Base-by-base conservation (phyloP, 192 early-diverging fungal species). In the Gigaspora rosea region DNA sequence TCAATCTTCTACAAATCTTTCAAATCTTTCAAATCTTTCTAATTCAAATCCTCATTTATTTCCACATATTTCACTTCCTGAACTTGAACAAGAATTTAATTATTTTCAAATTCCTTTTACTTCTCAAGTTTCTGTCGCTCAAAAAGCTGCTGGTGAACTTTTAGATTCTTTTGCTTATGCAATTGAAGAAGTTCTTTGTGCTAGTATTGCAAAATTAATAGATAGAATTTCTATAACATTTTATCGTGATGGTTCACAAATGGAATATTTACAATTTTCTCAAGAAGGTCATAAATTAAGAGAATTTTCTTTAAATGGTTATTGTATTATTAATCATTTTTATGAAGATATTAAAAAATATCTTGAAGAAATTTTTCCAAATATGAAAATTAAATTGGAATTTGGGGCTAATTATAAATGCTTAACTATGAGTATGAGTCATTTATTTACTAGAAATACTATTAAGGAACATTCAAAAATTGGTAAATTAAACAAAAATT, bases 271-370 rank as follows among this genome's bases (percentile, higher is more conserved):
- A 27, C 8, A 50, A 50, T 13, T 18, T 27, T 12, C 13, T 12
- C 41, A 68, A 49, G 6, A 20, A 41, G 47, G 66, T 32, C 11
- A 16, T 65, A 75, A 63, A 61, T 64, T 75, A n/a, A 61, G 18
- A 27, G 61, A 75, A 50, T 75, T 63, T 51, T 50, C 46, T 36
- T 16, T 63, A 15, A 75, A 75, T 61, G 73, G 73, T 50, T 75
- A 75, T 51, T 75, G 73, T 50, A 75, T 75, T 27, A 49, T 75
- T 33, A 75, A 75, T 48, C 61, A 75, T 63, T 75, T 75, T 63
- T 75, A 50, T 50, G 73, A 75, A 51, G 73, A 75, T 64, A 63
- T 75, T 49, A 75, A 61, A 63, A 64, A 64, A 75, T 75, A 75
- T 63, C 48, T 75, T 32, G 73, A 64, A 63, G 63, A 9, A 8